Conservation (phyloP, 75 land plant genomes). For the Isoetes taiwanensis region DNA sequence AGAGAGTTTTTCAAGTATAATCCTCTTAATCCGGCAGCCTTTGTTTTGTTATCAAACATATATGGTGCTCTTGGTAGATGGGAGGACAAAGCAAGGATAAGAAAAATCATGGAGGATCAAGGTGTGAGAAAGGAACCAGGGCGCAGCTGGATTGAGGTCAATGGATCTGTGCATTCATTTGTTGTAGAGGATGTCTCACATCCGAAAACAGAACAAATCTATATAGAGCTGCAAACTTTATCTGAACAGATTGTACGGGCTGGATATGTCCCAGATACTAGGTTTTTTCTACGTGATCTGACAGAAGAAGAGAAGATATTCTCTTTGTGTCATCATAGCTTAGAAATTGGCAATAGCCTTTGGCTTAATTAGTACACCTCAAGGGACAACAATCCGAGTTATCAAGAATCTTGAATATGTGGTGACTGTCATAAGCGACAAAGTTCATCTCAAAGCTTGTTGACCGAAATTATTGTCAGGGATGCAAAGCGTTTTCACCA, state of each 20-base stretch:
- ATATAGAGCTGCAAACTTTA: slow-evolving; percentile 13
- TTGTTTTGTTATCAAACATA: too few relatives aligned
- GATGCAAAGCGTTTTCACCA: too few relatives aligned
- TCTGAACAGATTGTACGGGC: slow-evolving; percentile 17
- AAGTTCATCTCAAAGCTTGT: background rate
- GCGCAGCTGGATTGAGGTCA: slow-evolving; percentile 39
- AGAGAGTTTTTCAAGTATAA: too few relatives aligned
- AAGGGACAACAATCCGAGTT: too few relatives aligned
- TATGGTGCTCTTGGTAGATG: slow-evolving; percentile 21
- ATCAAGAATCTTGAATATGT: slow-evolving; percentile 11
- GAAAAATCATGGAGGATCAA: slow-evolving; percentile 22
- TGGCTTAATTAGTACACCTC: too few relatives aligned
- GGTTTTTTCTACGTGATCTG: slow-evolving; percentile 13
- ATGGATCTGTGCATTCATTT: slow-evolving; percentile 21
- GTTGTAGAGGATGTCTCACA: slow-evolving; percentile 19
- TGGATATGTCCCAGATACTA: slow-evolving; percentile 24
- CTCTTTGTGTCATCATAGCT: too few relatives aligned
- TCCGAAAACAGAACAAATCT: slow-evolving; percentile 7
- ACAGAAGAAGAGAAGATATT: too few relatives aligned
- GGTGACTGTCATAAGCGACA: slow-evolving; percentile 8
- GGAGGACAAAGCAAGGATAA: slow-evolving; percentile 31
- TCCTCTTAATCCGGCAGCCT: too few relatives aligned
- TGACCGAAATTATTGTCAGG: too few relatives aligned
- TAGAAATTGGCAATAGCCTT: too few relatives aligned
- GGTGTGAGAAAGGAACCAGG: slow-evolving; percentile 40